phyloP scores from a whole-genome alignment of 2,329 filamentous ascomycete genomes.

The Epicoccum sorghinum region DNA sequence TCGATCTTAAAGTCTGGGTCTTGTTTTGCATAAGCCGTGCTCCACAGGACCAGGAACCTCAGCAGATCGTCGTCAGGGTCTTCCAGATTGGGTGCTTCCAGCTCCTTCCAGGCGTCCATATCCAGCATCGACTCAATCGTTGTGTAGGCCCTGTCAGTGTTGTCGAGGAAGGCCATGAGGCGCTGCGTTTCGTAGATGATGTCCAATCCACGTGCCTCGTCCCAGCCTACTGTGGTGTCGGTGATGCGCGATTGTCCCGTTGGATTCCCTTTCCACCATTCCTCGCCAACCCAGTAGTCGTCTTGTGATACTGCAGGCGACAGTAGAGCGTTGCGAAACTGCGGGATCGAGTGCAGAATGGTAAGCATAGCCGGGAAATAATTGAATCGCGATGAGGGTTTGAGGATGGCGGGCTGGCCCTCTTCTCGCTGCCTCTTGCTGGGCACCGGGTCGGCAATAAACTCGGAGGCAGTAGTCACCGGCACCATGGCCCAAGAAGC shows the following conservation, averaged over 20 bases:
- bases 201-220: constrained; percentile 41
- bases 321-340: constrained; percentile 63
- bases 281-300: constrained; percentile 61
- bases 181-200: constrained; percentile 65
- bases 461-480: constrained; percentile 54
- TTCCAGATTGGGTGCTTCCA: constrained; percentile 14
- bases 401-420: constrained; percentile 63
- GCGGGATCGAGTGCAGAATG: constrained; percentile 66
- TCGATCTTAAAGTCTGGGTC: constrained; percentile 50
- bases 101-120: constrained; percentile 46
- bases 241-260: constrained; percentile 59
- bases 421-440: constrained; percentile 55
- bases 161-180: constrained; percentile 66
- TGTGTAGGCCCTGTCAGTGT: constrained; percentile 63
- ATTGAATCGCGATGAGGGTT: constrained; percentile 58
- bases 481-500: constrained; percentile 62
- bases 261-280: constrained; percentile 67
- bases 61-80: constrained; percentile 48
- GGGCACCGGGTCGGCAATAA: constrained; percentile 61
- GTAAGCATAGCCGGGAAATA: constrained; percentile 65
- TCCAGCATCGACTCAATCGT: constrained; percentile 59
- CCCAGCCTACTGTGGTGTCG: constrained; percentile 45
- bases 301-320: constrained; percentile 51
- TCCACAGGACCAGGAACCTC: constrained; percentile 59
- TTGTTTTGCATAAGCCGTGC: constrained; percentile 51